Evolutionary conservation across 1,284 basidiomycete species (phyloP).

Genomic region (Phlebopus sp.): DNA sequence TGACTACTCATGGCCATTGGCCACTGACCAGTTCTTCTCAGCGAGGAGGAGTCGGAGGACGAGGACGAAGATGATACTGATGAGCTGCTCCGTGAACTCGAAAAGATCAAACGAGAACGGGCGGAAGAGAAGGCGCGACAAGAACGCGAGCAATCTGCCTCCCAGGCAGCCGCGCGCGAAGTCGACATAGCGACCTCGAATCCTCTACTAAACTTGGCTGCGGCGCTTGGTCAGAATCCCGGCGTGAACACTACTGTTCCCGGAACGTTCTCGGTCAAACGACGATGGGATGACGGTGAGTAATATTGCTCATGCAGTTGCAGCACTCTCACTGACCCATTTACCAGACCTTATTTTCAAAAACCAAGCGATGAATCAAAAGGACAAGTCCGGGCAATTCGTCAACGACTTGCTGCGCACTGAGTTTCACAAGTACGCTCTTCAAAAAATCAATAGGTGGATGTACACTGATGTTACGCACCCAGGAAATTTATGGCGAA

Average conservation of each 20-base stretch:
- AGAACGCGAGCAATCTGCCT: slow-evolving; percentile 72
- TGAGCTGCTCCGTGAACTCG: slow-evolving; percentile 87
- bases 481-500: slow-evolving; percentile 10
- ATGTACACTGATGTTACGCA: neutral
- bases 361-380: slow-evolving; percentile 80
- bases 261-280: slow-evolving; percentile 86
- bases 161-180: slow-evolving; percentile 69
- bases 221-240: slow-evolving; percentile 71
- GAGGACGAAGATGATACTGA: slow-evolving; percentile 91
- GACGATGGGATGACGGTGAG: slow-evolving; percentile 91
- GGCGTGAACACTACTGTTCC: slow-evolving; percentile 72
- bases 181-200: slow-evolving; percentile 83
- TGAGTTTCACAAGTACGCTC: slow-evolving; percentile 83
- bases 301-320: slow-evolving; percentile 5
- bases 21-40: neutral
- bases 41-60: slow-evolving; percentile 50
- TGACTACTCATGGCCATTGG: slow-evolving; percentile 17
- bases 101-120: slow-evolving; percentile 92
- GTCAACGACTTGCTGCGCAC: slow-evolving; percentile 91
- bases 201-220: slow-evolving; percentile 84
- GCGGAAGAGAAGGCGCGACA: slow-evolving; percentile 87
- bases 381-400: slow-evolving; percentile 75
- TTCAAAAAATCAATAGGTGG: too few species aligned
- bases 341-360: slow-evolving; percentile 89
- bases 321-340: neutral